Base-by-base conservation (phyloP, 140 eudicot genomes). In the Erigeron philadelphicus region DNA sequence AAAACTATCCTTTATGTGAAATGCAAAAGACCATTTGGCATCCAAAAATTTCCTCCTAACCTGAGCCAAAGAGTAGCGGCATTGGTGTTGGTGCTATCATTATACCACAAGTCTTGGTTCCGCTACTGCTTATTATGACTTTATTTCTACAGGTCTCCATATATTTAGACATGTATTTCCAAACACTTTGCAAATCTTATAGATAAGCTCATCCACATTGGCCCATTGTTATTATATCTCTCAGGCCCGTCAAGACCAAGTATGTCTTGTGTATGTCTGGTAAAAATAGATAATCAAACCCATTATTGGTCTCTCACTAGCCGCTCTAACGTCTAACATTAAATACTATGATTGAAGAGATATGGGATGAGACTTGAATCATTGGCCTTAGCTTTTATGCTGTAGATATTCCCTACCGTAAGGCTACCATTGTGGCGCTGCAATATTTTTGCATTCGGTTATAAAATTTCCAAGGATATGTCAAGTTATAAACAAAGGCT, bases 1-100 rank as follows among this genome's bases (percentile, higher is more conserved):
- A 21, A 44, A 65, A 56, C 18, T 23, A 42, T 42, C 64, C 55
- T 5, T 50, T 13, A 21, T 66, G 71, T 47, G 6, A 45, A 66
- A 23, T 13, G 58, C 43, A 21, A 21, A 31, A 31, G 21, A 66
- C 15, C 58, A 52, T 13, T 15, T 19, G 15, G 21, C 10, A 17
- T 52, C 58, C 1, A 52, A 52, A 50, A 50, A n/a, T 9, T n/a
- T 9, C 57, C 6, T 9, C 21, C 10, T 13, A 52, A 52, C 57
- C 8, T 3, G 7, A 52, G 57, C 57, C 21, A 13, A 52, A 52
- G 10, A n/a, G 57, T 0, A 52, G 5, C n/a, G 57, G 57, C n/a
- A 44, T 6, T 25, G 35, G 35, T 25, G 35, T 25, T 25, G 35
- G 35, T 25, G 3, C 35, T 25, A 25, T 25, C 0, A 25, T 25